A percentile compares a stretch with the other conserved stretches of the same genome.
Conservation (phyloP, 2,329 filamentous ascomycete genomes). For the Epichloe glyceriae region DNA sequence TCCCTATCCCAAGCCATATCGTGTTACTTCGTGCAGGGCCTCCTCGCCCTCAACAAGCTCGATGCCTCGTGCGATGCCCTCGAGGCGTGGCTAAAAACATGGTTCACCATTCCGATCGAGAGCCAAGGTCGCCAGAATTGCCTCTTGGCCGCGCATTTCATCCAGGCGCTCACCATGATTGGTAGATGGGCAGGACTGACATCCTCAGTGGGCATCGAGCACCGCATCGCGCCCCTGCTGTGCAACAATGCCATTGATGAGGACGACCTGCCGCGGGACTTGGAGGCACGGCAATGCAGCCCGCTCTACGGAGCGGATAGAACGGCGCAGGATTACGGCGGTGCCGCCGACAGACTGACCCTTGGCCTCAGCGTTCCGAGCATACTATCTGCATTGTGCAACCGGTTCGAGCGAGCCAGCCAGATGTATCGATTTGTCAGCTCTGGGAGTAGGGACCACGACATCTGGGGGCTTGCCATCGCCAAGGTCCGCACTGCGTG, state of each 20-base stretch:
- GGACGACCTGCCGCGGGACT: neutral
- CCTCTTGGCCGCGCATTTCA: neutral
- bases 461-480: neutral
- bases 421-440: neutral
- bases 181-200: neutral
- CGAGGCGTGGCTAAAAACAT: neutral
- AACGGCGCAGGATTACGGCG: neutral
- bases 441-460: neutral
- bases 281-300: neutral
- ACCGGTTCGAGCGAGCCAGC: neutral
- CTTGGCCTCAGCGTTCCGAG: neutral
- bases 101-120: neutral
- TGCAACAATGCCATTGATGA: neutral
- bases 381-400: neutral
- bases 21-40: neutral
- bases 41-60: neutral
- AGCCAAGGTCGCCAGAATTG: neutral
- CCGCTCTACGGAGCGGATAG: neutral
- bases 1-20: neutral
- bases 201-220: neutral
- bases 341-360: neutral
- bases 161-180: neutral
- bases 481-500: neutral
- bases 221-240: neutral
- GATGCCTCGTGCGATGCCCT: neutral